phyloP scores from a whole-genome alignment of 495 filamentous ascomycete species.

The Schizothecium vesticola region DNA sequence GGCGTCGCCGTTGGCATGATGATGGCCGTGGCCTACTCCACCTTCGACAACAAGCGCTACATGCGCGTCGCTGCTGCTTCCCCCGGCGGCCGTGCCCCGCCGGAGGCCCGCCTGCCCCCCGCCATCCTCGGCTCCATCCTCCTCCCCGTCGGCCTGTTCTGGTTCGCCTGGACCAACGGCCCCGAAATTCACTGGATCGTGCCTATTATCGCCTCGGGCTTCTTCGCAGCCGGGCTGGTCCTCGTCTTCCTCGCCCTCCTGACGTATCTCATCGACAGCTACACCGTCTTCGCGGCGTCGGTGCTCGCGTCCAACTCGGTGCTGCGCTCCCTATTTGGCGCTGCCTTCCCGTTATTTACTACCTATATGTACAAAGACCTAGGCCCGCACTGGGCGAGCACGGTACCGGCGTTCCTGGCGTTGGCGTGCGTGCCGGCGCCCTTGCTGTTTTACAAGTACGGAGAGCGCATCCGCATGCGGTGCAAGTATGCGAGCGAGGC shows the following conservation, averaged over 20 bases:
- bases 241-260: conserved; percentile 67
- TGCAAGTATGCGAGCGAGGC: conserved; percentile 75
- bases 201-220: conserved; percentile 38
- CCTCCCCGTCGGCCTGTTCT: conserved; percentile 51
- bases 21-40: conserved; percentile 58
- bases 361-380: conserved; percentile 68
- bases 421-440: conserved; percentile 74
- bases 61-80: conserved; percentile 43
- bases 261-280: conserved; percentile 77
- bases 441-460: conserved; percentile 76
- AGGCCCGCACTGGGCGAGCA: conserved; percentile 76
- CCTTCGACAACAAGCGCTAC: conserved; percentile 62
- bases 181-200: conserved; percentile 49
- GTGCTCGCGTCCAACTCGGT: conserved; percentile 75
- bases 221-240: conserved; percentile 47
- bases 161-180: conserved; percentile 57
- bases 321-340: conserved; percentile 61
- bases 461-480: conserved; percentile 53
- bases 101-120: conserved; percentile 77
- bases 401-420: conserved; percentile 71
- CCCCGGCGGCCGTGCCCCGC: conserved; percentile 48
- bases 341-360: conserved; percentile 83
- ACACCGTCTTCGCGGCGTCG: conserved; percentile 76
- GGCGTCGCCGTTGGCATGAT: conserved; percentile 77
- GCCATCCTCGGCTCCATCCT: conserved; percentile 57